phyloP scores from a whole-genome alignment of 108 stramenopile species.

The Craspedostauros australis region DNA sequence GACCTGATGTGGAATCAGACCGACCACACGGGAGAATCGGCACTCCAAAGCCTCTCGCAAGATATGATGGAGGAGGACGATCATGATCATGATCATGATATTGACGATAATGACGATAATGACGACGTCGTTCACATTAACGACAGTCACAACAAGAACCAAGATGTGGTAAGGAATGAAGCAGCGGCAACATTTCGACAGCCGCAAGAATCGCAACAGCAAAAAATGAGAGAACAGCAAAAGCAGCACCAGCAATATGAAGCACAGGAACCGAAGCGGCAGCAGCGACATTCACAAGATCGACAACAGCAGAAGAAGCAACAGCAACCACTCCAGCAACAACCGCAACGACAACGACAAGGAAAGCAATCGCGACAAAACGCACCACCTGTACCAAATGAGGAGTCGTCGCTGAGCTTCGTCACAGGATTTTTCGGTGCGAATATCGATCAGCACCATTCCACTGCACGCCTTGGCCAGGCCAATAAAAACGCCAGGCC shows the following conservation, averaged over 20 bases:
- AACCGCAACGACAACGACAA: too few relatives aligned
- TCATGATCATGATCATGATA: too few relatives aligned
- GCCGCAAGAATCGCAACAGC: too few relatives aligned
- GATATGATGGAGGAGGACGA: too few relatives aligned
- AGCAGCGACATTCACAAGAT: background rate
- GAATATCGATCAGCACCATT: background rate
- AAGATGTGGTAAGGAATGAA: too few relatives aligned
- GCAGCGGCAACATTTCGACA: too few relatives aligned
- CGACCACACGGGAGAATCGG: background rate
- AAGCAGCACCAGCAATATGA: background rate
- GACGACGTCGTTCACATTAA: too few relatives aligned
- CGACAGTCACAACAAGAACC: too few relatives aligned
- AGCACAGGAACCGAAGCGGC: background rate
- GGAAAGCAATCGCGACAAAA: background rate
- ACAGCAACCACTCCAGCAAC: background rate
- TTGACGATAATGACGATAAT: too few relatives aligned
- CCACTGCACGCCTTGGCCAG: background rate
- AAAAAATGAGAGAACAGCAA: too few relatives aligned
- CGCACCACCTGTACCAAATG: background rate
- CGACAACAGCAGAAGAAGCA: background rate
- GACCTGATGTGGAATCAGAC: conserved; percentile 10
- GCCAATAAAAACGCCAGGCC: background rate
- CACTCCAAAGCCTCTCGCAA: too few relatives aligned
- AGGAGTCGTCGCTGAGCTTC: background rate
- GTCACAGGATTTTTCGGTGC: conserved; percentile 13